A percentile compares a stretch with the other conserved stretches of the same genome.
phyloP scores from a whole-genome alignment of 768 basidiomycete genomes.

The Naganishia antarctica region DNA sequence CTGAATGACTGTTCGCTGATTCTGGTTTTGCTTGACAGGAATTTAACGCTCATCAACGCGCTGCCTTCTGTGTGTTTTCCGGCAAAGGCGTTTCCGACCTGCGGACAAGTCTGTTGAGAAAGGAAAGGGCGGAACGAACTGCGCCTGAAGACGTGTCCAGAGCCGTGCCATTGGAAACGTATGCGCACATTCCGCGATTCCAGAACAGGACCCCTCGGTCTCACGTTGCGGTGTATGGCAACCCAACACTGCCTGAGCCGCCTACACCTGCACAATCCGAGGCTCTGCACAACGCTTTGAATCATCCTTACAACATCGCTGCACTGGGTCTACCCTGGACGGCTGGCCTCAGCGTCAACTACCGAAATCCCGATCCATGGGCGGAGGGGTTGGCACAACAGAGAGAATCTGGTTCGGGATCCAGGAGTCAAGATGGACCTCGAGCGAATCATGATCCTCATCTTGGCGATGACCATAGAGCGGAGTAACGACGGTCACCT shows the following conservation, averaged over 20 bases:
- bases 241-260: constrained; percentile 1
- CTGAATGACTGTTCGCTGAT: neutral
- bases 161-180: neutral
- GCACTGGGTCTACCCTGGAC: neutral
- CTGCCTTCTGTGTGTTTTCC: constrained; percentile 93
- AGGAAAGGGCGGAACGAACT: constrained; percentile 22
- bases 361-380: neutral
- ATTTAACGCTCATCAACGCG: constrained; percentile 81
- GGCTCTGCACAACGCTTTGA: neutral
- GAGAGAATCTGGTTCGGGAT: neutral
- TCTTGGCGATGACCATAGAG: no score
- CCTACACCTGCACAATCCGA: neutral
- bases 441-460: no score
- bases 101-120: constrained; percentile 60
- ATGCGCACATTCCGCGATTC: constrained; percentile 1
- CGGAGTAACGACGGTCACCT: no score
- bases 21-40: constrained; percentile 56
- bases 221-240: neutral
- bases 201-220: neutral
- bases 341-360: neutral
- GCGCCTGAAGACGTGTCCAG: constrained; percentile 1
- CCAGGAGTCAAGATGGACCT: neutral
- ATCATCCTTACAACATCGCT: neutral
- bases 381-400: neutral
- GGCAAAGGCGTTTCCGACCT: constrained; percentile 81